These are phyloP conservation scores for Fusarium drepaniforme DNA, from an alignment of 2,329 filamentous ascomycete genomes.

Conservation along the genomic window DNA sequence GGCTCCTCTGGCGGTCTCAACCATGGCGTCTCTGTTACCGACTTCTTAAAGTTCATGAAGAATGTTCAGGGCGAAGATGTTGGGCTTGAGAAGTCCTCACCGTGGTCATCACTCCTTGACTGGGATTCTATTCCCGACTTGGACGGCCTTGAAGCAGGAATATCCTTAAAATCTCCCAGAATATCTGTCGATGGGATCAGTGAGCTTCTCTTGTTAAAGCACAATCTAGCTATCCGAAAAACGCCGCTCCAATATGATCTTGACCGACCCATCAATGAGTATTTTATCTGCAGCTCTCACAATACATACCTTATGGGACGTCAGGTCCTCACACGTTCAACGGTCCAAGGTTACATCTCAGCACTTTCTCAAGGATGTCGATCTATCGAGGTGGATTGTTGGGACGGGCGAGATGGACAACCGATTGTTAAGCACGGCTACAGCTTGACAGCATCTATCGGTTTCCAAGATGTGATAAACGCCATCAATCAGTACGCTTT, in stretches of 20 bases:
- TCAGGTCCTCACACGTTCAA: conserved; percentile 19
- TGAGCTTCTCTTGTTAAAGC: background rate
- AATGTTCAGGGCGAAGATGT: background rate
- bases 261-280: conserved; percentile 20
- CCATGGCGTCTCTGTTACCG: rapidly evolving
- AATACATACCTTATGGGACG: conserved; percentile 29
- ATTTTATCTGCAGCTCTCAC: conserved; percentile 29
- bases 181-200: rapidly evolving
- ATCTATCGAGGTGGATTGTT: conserved; percentile 24
- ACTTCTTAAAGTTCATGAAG: background rate
- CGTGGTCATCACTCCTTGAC: rapidly evolving
- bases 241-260: rapidly evolving
- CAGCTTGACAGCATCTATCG: conserved; percentile 21
- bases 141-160: background rate
- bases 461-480: conserved; percentile 6
- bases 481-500: conserved; percentile 13
- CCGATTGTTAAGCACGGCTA: conserved; percentile 30
- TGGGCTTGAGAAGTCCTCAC: rapidly evolving
- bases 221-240: background rate
- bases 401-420: conserved; percentile 25
- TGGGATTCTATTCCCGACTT: background rate
- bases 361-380: conserved; percentile 16
- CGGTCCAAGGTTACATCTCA: conserved; percentile 13
- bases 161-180: rapidly evolving
- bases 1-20: rapidly evolving